Evolutionary conservation across 441 rosid species (phyloP).

Genomic region (Eruca vesicaria): DNA sequence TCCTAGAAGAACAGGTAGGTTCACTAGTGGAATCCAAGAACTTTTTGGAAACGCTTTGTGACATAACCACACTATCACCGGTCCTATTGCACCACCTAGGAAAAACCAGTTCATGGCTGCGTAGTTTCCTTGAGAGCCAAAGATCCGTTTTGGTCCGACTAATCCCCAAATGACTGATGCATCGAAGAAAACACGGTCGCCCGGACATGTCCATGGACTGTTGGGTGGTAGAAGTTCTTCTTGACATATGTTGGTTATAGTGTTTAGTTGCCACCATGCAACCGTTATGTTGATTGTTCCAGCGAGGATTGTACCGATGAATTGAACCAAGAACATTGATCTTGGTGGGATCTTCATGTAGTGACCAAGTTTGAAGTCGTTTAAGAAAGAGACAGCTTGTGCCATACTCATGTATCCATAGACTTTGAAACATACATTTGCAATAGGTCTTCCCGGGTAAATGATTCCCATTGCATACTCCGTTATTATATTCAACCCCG

Average conservation of each 20-base stretch:
- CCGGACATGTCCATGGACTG: slow-evolving; percentile 94
- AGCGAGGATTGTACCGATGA: slow-evolving; percentile 79
- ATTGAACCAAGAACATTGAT: slow-evolving; percentile 90
- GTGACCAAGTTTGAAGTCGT: slow-evolving; percentile 87
- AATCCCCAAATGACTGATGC: slow-evolving; percentile 91
- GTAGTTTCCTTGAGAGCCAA: slow-evolving; percentile 75
- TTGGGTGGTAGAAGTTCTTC: slow-evolving; percentile 60
- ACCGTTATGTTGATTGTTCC: slow-evolving; percentile 77
- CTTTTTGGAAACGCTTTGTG: slow-evolving; percentile 72
- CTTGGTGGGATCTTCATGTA: slow-evolving; percentile 96
- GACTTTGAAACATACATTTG: slow-evolving; percentile 85
- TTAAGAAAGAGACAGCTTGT: slow-evolving; percentile 81
- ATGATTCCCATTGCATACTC: slow-evolving; percentile 86
- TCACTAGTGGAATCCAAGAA: slow-evolving; percentile 77
- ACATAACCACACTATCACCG: slow-evolving; percentile 59
- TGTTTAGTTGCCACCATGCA: slow-evolving; percentile 81
- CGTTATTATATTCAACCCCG: slow-evolving; percentile 79
- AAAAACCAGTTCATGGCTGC: slow-evolving; percentile 78
- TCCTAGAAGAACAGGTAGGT: slow-evolving; percentile 82
- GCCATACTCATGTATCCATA: slow-evolving; percentile 87
- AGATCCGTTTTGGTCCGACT: slow-evolving; percentile 74
- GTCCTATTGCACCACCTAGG: slow-evolving; percentile 78
- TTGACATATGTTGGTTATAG: slow-evolving; percentile 70
- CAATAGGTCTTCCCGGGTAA: slow-evolving; percentile 82
- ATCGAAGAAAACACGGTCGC: slow-evolving; percentile 79